A percentile compares a stretch with the other conserved stretches of the same genome.
Evolutionary conservation across 2,329 filamentous ascomycete species (phyloP).

Genomic region (Aspergillus fischeri): DNA sequence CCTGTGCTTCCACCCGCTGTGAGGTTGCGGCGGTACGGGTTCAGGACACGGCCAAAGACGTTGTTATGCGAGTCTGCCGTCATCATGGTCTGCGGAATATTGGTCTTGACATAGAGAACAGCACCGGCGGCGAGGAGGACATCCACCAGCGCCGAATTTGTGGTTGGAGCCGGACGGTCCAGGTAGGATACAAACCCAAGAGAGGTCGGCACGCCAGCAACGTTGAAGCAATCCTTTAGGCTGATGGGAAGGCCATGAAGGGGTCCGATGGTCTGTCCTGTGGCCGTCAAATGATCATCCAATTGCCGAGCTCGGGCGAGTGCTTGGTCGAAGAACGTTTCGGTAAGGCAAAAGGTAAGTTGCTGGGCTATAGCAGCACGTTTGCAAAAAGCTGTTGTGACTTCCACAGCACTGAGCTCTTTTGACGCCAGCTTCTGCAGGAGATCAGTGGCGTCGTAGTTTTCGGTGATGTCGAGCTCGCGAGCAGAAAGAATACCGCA

Average conservation of each 20-base stretch:
- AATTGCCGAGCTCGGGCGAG: slow-evolving; percentile 45
- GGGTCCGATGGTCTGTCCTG: slow-evolving; percentile 49
- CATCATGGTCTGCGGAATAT: slow-evolving; percentile 54
- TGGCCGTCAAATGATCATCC: slow-evolving; percentile 41
- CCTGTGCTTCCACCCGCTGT: slow-evolving; percentile 62
- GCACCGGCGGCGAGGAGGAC: slow-evolving; percentile 57
- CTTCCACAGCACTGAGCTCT: slow-evolving; percentile 39
- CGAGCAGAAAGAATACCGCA: not conserved
- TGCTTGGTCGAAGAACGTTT: slow-evolving; percentile 51
- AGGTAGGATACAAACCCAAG: slow-evolving; percentile 59
- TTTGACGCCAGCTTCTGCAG: slow-evolving; percentile 29
- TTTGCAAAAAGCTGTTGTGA: slow-evolving; percentile 42
- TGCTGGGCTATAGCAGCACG: slow-evolving; percentile 39
- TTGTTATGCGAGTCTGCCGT: slow-evolving; percentile 52
- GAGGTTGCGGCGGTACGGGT: slow-evolving; percentile 56
- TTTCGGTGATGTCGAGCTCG: not conserved
- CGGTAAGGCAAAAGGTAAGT: slow-evolving; percentile 48
- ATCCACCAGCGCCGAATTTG: slow-evolving; percentile 53
- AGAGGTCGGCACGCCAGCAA: slow-evolving; percentile 50
- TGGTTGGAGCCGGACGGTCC: slow-evolving; percentile 49
- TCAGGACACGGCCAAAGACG: slow-evolving; percentile 58
- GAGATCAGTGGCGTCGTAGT: not conserved
- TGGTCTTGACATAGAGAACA: slow-evolving; percentile 65
- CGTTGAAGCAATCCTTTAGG: slow-evolving; percentile 46
- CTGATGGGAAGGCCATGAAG: slow-evolving; percentile 61